These are phyloP conservation scores for Trichoderma polysporum DNA, from an alignment of 2,329 filamentous ascomycete species.

Conservation along the genomic window DNA sequence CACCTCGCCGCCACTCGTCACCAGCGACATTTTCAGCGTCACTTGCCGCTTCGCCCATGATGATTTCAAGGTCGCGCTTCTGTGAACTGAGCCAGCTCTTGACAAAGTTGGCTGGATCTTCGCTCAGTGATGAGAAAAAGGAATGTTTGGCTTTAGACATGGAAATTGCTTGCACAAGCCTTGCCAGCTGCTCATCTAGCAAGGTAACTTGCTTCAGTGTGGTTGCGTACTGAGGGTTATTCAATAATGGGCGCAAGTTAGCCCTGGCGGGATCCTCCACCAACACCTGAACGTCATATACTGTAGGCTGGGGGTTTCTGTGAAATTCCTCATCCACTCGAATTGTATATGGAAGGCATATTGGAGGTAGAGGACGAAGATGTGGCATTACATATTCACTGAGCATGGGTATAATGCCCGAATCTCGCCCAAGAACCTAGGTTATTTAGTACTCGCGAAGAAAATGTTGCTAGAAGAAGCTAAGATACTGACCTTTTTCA, in stretches of 20 bases:
- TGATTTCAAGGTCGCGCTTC: constrained; percentile 83
- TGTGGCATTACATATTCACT: constrained; percentile 78
- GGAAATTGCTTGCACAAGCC: constrained; percentile 77
- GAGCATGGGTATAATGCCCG: constrained; percentile 82
- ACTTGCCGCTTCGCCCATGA: constrained; percentile 76
- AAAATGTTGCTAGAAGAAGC: background rate
- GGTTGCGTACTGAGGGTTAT: constrained; percentile 67
- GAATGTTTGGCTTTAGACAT: constrained; percentile 87
- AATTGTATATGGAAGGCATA: constrained; percentile 88
- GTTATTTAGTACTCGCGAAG: background rate
- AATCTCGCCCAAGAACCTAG: constrained; percentile 71
- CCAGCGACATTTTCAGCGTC: constrained; percentile 58
- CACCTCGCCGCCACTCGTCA: constrained; percentile 68
- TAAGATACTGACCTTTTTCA: constrained; percentile 64
- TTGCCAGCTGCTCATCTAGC: constrained; percentile 82
- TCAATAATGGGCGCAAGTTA: constrained; percentile 63
- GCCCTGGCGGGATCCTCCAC: constrained; percentile 79
- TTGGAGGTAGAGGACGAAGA: constrained; percentile 74
- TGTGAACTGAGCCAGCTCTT: constrained; percentile 88
- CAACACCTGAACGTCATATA: constrained; percentile 86
- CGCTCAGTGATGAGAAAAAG: constrained; percentile 76
- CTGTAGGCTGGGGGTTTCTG: constrained; percentile 69
- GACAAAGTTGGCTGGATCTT: constrained; percentile 82
- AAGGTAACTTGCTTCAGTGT: constrained; percentile 73
- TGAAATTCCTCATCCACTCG: constrained; percentile 85